A percentile compares a stretch with the other conserved stretches of the same genome.
phyloP scores from a whole-genome alignment of 2,329 filamentous ascomycete species.

The Aspergillus sp. region DNA sequence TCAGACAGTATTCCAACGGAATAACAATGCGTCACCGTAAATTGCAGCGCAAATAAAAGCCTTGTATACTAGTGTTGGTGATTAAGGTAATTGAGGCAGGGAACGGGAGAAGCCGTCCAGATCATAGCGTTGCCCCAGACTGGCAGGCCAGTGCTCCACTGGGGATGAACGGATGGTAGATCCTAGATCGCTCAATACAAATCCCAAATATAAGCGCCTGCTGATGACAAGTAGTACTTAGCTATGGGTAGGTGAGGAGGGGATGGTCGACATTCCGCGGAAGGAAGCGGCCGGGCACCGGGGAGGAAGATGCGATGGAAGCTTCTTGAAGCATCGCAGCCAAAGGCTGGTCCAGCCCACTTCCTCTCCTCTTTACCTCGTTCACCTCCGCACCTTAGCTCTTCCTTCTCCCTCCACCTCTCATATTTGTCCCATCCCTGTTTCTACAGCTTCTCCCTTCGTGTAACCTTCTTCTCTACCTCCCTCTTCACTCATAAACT shows the following conservation, averaged over 20 bases:
- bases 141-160: neutral
- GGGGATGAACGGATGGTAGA: neutral
- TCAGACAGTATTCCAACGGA: neutral
- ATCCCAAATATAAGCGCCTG: neutral
- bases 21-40: neutral
- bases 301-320: conserved; percentile 36
- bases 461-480: conserved; percentile 9
- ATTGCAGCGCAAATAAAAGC: neutral
- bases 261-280: neutral
- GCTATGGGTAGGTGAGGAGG: neutral
- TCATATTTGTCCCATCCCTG: neutral
- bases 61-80: too few species aligned
- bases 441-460: neutral
- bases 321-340: conserved; percentile 41
- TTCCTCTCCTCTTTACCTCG: conserved; percentile 7
- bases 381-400: conserved; percentile 1
- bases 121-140: neutral
- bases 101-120: neutral
- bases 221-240: neutral
- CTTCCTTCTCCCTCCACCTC: conserved; percentile 16
- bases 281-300: neutral
- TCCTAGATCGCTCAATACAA: neutral
- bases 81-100: neutral
- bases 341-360: conserved; percentile 11
- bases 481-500: conserved; percentile 9